Base-by-base conservation (phyloP, 352 stramenopile genomes). In the Elongisporangium undulatum region DNA sequence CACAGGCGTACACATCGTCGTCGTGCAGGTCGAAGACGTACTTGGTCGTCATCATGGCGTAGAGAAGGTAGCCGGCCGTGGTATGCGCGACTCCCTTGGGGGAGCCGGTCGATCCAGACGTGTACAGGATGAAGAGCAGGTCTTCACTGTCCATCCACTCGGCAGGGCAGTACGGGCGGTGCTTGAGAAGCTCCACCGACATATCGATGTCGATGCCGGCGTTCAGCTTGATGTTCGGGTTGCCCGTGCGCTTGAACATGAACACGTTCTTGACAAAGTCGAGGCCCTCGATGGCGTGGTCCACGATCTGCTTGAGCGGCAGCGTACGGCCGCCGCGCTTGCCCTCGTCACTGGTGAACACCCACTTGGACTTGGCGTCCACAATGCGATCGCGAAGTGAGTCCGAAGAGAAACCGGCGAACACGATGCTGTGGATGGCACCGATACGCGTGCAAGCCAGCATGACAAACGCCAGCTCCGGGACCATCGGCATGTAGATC, bases 111-210 rank as follows among this genome's bases (percentile, higher is more conserved):
- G 92, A 98, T 24, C 97, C 97, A 7, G 87, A 98, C 21, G 97
- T 99, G 77, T 99, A 99, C 49, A 99, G 74, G 64, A 99, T 97
- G 71, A 98, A 99, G 53, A 99, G 82, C 34, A 96, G 70, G 68
- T 99, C 97, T 71, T 99, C 96, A 6, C 91, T 87, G 72, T 98
- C 93, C 90, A 99, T 98, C 63, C 70, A 82, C 69, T 98, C 96
- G 20, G 90, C 87, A 6, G 94, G 76, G 77, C 95, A 99, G 66
- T 98, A 98, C 21, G 95, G 94, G 13, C 94, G 84, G 69, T 90
- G 78, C 56, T 84, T 83, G 39, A 67, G 59, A 2, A 99, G 64
- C 60, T 98, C 76, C 48, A 85, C 77, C 61, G 87, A 80, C 89
- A 99, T 97, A 48, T 94, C 87, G 15, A 99, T 76, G 77, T 99